Evolutionary conservation across 1,284 basidiomycete species (phyloP).

Genomic region (Tremellales sp.): DNA sequence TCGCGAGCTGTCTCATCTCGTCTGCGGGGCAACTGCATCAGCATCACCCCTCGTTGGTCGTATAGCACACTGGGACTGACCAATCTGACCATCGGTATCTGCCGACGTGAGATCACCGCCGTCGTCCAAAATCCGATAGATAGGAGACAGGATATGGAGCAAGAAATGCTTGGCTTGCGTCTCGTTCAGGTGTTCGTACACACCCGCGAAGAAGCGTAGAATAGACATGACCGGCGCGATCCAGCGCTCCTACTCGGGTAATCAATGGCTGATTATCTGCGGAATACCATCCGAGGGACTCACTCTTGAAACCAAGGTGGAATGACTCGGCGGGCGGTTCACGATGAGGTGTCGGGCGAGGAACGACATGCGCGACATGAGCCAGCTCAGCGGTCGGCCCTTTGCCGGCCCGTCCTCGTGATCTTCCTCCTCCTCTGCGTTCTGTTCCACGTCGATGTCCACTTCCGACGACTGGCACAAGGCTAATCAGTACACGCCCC

Average conservation of each 20-base stretch:
- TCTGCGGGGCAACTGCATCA: constrained; percentile 52
- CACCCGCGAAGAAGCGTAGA: constrained; percentile 91
- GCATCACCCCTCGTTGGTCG: background rate
- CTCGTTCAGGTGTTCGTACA: constrained; percentile 66
- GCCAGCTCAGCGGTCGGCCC: constrained; percentile 75
- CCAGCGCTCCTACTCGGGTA: constrained; percentile 55
- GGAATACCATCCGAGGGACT: background rate
- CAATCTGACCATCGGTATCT: constrained; percentile 69
- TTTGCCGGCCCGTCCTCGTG: constrained; percentile 29
- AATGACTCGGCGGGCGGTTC: constrained; percentile 46
- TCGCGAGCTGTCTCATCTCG: constrained; percentile 74
- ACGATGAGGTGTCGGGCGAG: constrained; percentile 58
- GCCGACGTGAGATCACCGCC: constrained; percentile 51
- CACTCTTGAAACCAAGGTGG: constrained; percentile 5
- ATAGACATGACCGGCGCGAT: constrained; percentile 71
- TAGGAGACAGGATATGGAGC: constrained; percentile 76
- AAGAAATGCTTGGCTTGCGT: constrained; percentile 63
- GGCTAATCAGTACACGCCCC: constrained; percentile 21
- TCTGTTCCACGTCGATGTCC: constrained; percentile 19
- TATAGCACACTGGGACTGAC: constrained; percentile 52
- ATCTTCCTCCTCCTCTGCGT: constrained; percentile 38
- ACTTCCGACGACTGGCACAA: background rate
- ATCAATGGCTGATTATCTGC: background rate
- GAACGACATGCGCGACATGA: constrained; percentile 91
- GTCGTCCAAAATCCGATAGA: constrained; percentile 83